phyloP scores from a whole-genome alignment of 169 alveolate genomes.

The Miamiensis avidus region DNA sequence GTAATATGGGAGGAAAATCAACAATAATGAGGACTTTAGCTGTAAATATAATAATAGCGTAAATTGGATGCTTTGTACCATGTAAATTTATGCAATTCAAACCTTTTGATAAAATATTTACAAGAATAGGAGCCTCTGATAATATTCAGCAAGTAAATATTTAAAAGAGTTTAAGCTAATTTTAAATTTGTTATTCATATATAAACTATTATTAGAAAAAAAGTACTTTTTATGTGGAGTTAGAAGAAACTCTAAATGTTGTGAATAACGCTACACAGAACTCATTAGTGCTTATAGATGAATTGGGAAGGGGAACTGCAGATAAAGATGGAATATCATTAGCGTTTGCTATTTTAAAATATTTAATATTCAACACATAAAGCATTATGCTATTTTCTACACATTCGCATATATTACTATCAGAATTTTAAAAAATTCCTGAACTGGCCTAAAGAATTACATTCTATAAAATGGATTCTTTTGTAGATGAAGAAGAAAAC shows the following conservation, averaged over 20 bases:
- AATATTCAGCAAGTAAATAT: conserved; percentile 26
- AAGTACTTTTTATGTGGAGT: conserved; percentile 96
- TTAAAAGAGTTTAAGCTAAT: neutral
- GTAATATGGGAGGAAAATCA: conserved; percentile 99
- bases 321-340: conserved; percentile 99
- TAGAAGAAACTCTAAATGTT: conserved; percentile 95
- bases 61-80: conserved; percentile 98
- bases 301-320: conserved; percentile 99
- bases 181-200: too few relatives aligned
- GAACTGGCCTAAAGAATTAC: too few relatives aligned
- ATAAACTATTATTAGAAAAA: conserved; percentile 95
- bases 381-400: conserved; percentile 96
- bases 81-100: conserved; percentile 88
- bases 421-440: neutral
- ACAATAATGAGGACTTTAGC: conserved; percentile 97
- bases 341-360: conserved; percentile 94
- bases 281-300: conserved; percentile 97
- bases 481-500: neutral
- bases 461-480: neutral
- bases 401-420: conserved; percentile 86
- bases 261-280: conserved; percentile 82
- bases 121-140: conserved; percentile 99
- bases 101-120: conserved; percentile 97
- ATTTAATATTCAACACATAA: conserved; percentile 74
- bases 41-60: conserved; percentile 95